Conservation (phyloP, 2,329 filamentous ascomycete species). For the Penicillium olsonii region DNA sequence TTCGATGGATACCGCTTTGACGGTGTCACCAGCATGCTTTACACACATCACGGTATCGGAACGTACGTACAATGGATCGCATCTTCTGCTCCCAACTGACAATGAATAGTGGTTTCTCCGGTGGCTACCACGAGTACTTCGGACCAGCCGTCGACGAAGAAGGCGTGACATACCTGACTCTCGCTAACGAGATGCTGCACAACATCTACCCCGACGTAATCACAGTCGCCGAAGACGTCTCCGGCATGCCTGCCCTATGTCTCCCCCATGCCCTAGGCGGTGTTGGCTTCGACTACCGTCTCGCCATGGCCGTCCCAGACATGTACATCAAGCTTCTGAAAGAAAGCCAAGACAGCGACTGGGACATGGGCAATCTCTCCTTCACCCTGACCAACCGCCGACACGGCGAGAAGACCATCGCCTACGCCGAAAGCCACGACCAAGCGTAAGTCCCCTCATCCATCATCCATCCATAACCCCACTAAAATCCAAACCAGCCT, state of each 20-base stretch:
- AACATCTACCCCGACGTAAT: slow-evolving; percentile 83
- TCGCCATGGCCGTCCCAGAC: slow-evolving; percentile 97
- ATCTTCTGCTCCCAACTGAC: slow-evolving; percentile 3
- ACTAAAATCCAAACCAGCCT: slow-evolving; percentile 58
- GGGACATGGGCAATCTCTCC: slow-evolving; percentile 83
- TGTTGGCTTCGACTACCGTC: slow-evolving; percentile 93
- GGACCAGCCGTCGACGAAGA: slow-evolving; percentile 87
- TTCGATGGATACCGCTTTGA: slow-evolving; percentile 99
- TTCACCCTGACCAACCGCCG: slow-evolving; percentile 90
- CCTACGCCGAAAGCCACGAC: slow-evolving; percentile 95
- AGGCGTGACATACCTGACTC: slow-evolving; percentile 89
- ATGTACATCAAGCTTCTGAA: slow-evolving; percentile 99
- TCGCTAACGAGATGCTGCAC: slow-evolving; percentile 96
- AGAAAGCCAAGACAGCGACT: slow-evolving; percentile 84
- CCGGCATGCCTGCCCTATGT: slow-evolving; percentile 97
- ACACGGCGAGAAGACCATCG: slow-evolving; percentile 97
- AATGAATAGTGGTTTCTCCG: slow-evolving; percentile 78
- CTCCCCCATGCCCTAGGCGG: slow-evolving; percentile 82
- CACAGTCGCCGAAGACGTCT: slow-evolving; percentile 95
- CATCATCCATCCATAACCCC: neutral
- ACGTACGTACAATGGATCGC: slow-evolving; percentile 62
- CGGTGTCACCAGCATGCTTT: slow-evolving; percentile 98
- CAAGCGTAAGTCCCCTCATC: slow-evolving; percentile 73
- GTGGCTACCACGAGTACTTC: slow-evolving; percentile 98
- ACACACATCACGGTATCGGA: slow-evolving; percentile 92